Evolutionary conservation across 257 asterid species (phyloP), one percentile per base, ranked within the genome.

Genomic region (Solanum sitiens): DNA sequence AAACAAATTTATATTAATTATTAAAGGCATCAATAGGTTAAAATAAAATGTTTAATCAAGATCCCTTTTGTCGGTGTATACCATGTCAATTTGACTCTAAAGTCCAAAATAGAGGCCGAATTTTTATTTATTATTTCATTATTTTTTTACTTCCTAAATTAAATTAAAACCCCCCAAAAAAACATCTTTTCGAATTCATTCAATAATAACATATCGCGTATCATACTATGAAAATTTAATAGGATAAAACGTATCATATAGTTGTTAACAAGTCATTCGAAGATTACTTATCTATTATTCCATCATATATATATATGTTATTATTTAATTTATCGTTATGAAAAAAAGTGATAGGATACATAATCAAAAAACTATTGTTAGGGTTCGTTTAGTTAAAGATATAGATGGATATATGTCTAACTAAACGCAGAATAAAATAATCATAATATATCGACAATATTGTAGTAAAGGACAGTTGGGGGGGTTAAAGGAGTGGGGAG

Each of bases 271-370:
- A 16, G 3, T 53, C 23, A 1, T 53, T 1, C 0, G 0, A 16
- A 16, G 1, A 53, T 6, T 16, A 53, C 16, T 53, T 53, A 53
- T 53, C 0, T 53, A 1, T 16, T 53, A 6, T 16, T 53, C 4
- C 8, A 53, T 53, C 7, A n/a, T 40, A 40, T 8, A 53, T 16
- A 6, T 53, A 53, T 53, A 6, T 16, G 1, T 53, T 16, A 53
- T 3, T 16, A 2, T 16, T 53, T 16, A 53, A 16, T 10, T 53
- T 10, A 53, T 53, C 1, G 0, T 53, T 53, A 2, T 3, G 20
- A n/a, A n/a, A n/a, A n/a, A n/a, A n/a, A n/a, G n/a, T n/a, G 4
- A 0, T 53, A 6, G 0, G 2, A 16, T 7, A 53, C 23, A 0
- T 53, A 53, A 53, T 53, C 2, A 10, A 16, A 53, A 53, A 6